These are phyloP conservation scores for Umbellularia californica DNA, from an alignment of 164 flowering plant genomes.

Conservation along the genomic window DNA sequence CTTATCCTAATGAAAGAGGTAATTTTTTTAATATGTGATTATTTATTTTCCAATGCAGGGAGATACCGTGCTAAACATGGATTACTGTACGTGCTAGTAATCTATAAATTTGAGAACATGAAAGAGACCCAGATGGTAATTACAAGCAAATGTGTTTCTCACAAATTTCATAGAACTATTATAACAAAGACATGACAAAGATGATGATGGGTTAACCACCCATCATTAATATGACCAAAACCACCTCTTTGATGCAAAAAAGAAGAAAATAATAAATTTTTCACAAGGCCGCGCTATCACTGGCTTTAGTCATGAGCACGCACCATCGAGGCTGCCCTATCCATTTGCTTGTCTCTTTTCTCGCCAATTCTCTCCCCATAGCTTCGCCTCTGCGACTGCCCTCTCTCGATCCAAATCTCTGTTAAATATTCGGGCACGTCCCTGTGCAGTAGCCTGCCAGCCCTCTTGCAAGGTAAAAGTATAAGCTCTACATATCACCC, in stretches of 20 bases:
- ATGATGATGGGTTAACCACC: background rate
- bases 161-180: background rate
- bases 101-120: too few relatives aligned
- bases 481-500: too few relatives aligned
- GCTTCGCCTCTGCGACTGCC: conserved; percentile 93
- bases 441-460: too few relatives aligned
- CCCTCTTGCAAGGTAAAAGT: too few relatives aligned
- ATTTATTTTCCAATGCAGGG: too few relatives aligned
- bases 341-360: conserved; percentile 66
- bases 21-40: too few relatives aligned
- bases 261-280: background rate
- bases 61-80: too few relatives aligned
- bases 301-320: conserved; percentile 23
- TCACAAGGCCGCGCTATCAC: background rate
- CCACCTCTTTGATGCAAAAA: conserved; percentile 5
- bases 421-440: conserved; percentile 48
- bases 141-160: background rate
- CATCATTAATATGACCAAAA: background rate
- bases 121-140: too few relatives aligned
- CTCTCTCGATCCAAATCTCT: conserved; percentile 62
- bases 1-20: too few relatives aligned
- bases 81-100: too few relatives aligned
- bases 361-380: conserved; percentile 95
- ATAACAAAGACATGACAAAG: background rate
- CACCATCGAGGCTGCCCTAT: conserved; percentile 55